Evolutionary conservation across 1,139 yeast genomes (phyloP).

Genomic region (Oligophagozyma castellii): DNA sequence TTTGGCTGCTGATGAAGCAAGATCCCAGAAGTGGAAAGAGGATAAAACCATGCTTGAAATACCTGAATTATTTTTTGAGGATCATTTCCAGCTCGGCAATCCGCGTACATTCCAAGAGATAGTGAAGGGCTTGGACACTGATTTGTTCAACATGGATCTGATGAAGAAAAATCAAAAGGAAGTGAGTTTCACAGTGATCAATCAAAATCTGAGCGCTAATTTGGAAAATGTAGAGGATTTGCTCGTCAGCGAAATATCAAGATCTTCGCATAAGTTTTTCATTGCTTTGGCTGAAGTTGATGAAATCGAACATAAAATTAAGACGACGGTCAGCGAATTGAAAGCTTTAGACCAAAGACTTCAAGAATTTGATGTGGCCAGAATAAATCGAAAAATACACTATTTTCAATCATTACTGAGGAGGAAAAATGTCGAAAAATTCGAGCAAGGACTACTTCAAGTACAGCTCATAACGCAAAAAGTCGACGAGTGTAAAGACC

Average conservation of each 20-base stretch:
- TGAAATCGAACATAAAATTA: constrained; percentile 45
- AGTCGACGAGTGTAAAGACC: constrained; percentile 38
- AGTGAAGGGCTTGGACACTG: constrained; percentile 27
- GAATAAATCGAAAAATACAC: constrained; percentile 39
- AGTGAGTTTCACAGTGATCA: constrained; percentile 37
- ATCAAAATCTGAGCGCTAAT: constrained; percentile 69
- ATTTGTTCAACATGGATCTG: constrained; percentile 13
- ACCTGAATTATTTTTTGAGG: constrained; percentile 56
- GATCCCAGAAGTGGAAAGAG: constrained; percentile 5
- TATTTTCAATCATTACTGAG: constrained; percentile 41
- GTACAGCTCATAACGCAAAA: constrained; percentile 36
- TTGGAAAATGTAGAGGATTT: constrained; percentile 76
- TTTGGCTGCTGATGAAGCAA: constrained; percentile 7
- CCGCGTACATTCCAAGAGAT: constrained; percentile 74
- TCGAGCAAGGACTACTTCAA: constrained; percentile 59
- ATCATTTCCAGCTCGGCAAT: constrained; percentile 70
- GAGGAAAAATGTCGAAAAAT: constrained; percentile 43
- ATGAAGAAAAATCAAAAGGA: constrained; percentile 15
- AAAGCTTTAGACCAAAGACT: constrained; percentile 33
- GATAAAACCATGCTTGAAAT: constrained; percentile 19
- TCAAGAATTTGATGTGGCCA: constrained; percentile 32
- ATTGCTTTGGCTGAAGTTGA: constrained; percentile 65
- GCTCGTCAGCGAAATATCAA: constrained; percentile 69
- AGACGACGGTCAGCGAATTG: constrained; percentile 36
- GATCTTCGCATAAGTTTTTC: constrained; percentile 74